Evolutionary conservation across 2,329 filamentous ascomycete species (phyloP), one percentile per base, ranked within the genome.

Genomic region (Escovopsis sp.): DNA sequence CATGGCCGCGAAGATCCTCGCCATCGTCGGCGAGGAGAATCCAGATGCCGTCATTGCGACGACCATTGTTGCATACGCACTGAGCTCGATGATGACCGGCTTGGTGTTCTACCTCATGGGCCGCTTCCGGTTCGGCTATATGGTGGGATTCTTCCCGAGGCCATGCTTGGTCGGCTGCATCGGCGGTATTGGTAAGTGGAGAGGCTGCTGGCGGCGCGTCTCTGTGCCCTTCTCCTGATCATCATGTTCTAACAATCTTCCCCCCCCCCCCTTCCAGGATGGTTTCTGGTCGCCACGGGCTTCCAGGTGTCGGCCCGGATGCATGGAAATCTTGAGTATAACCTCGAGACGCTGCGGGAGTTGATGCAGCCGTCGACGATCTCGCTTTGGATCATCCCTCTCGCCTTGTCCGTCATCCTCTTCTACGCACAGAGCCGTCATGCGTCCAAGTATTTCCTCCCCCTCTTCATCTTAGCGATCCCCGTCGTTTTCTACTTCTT

Each of bases 131-230:
- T 76, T 96, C 41, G 91, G 91, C 29, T 93, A 88, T 47, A 76
- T 98, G 47, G 87, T 96, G 46, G 91, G 88, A 45, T 98, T 98
- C 64, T 96, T 98, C 51, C 91, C 91, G 5, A 78, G 91, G 36
- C 89, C 94, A 52, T 98, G 98, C 51, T 66, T 98, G 29, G 94
- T 95, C 47, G 91, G 91, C 42, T 98, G 91, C 55, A 96, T 98
- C 50, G 91, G 91, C 35, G 91, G 91, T 47, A 91, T 98, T 8
- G 91, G 91, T 9, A 30, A 9, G 8, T 20, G 4, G 2, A 20
- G 6, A 20, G 20, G 20, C 20, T 20, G 20, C 20, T 20, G 20
- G 20, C 20, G 20, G 20, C 20, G 20, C 20, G 20, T 20, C 20
- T 20, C 20, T 20, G 20, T 20, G 20, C 20, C 6, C 20, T 20